Evolutionary conservation across 2,329 filamentous ascomycete species (phyloP), one percentile per base, ranked within the genome.

Genomic region (Fusarium devonianum): DNA sequence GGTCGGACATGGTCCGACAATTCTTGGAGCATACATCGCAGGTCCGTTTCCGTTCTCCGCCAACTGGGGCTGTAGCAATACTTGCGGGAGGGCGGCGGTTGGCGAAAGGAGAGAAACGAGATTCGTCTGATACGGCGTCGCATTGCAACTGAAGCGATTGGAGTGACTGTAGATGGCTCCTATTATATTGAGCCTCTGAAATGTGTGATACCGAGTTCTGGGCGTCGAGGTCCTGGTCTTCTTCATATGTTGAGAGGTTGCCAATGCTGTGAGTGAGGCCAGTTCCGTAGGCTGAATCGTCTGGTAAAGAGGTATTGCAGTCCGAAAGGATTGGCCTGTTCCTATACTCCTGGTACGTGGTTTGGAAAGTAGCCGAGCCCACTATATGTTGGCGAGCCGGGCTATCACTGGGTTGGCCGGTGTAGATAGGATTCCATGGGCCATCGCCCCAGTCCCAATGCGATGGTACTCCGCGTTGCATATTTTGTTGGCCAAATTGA

Each of bases 1-100:
- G 63, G 60, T 84, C 81, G 2, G 82, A 84, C 45, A 71, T 75
- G 2, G 79, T 85, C 64, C 75, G 82, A 42, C 80, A 66, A 3
- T 7, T 6, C 19, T 69, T 69, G 0, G 67, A 23, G 58, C 82
- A 85, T 0, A 52, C 54, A 4, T 56, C 50, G 35, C 80, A 83
- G 7, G 55, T 28, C 26, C 71, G 60, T 22, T 48, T 53, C 18
- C 29, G 32, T 17, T 53, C 59, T 36, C 47, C 53, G 4, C 34
- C 51, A 12, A 54, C 44, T 11, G 47, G 52, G 7, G 56, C 51
- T 10, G 55, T 60, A 17, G 46, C 53, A 35, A 58, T 41, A 18
- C 58, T 63, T 19, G 47, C 43, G 14, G 63, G 50, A 25, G 50
- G 49, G 5, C 30, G 37, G 36, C 28, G 30, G 6, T 49, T 37